A percentile compares a stretch with the other conserved stretches of the same genome.
phyloP scores from a whole-genome alignment of 1,139 yeast species.

The Scheffersomyces quercinus region DNA sequence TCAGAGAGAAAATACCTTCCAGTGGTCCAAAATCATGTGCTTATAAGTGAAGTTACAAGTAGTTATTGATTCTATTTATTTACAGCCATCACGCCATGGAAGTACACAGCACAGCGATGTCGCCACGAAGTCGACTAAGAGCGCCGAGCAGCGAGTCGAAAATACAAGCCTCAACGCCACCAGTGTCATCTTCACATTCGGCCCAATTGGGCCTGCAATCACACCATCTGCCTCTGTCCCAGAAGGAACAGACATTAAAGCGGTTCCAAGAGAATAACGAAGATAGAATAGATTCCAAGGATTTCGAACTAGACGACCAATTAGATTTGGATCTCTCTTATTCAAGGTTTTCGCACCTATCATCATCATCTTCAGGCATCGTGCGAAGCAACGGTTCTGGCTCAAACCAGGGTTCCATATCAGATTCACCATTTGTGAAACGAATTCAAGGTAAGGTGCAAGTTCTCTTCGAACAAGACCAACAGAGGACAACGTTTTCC shows the following conservation, averaged over 20 bases:
- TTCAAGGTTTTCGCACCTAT: conserved; percentile 36
- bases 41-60: too few relatives aligned
- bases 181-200: too few relatives aligned
- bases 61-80: too few relatives aligned
- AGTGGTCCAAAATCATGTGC: too few relatives aligned
- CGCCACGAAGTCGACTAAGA: too few relatives aligned
- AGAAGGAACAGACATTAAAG: conserved; percentile 4
- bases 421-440: conserved; percentile 28
- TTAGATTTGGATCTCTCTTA: conserved; percentile 33
- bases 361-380: conserved; percentile 22
- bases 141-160: too few relatives aligned
- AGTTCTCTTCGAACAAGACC: conserved; percentile 6
- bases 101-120: too few relatives aligned
- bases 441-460: conserved; percentile 22
- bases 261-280: conserved; percentile 14
- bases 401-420: conserved; percentile 5
- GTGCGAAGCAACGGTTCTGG: conserved; percentile 9
- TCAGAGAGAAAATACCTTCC: too few relatives aligned
- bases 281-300: conserved; percentile 16
- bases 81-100: too few relatives aligned
- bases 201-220: too few relatives aligned
- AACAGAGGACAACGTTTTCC: not conserved
- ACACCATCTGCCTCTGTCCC: too few relatives aligned
- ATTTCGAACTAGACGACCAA: conserved; percentile 22
- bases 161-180: too few relatives aligned